Evolutionary conservation across 345 rosid genomes (phyloP), one percentile per base, ranked within the genome.

Genomic region (Tarenaya hassleriana): DNA sequence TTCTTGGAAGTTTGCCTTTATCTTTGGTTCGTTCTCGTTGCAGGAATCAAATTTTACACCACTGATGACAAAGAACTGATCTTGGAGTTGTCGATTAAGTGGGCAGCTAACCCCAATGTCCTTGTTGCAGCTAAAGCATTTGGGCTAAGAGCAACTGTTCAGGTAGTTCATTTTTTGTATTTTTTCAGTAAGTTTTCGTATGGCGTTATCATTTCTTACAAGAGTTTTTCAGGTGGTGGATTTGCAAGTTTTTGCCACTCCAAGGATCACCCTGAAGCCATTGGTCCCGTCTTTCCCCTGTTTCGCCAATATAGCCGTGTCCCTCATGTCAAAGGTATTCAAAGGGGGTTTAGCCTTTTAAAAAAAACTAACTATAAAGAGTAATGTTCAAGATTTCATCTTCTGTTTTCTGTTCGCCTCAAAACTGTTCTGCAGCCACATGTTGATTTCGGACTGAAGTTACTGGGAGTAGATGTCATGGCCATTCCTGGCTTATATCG

Each of bases 41-140:
- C 60, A 94, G 99, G 98, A 44, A 85, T 92, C 87, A 92, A 92
- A 78, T 88, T 80, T 37, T 92, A 83, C 64, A 69, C 66, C 47
- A 88, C 94, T 40, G 95, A 88, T 73, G 97, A 92, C 70, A 92
- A 92, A 74, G 97, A 92, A 67, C 29, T 92, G 64, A 88, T 88
- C 16, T 85, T 92, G 95, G 98, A 92, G 56, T 75, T 86, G 57
- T 61, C 79, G 17, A 4, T 88, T 48, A 92, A 88, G 61, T 92
- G 94, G 97, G 98, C 95, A 17, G 98, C 83, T 55, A 92, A 88
- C 65, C 97, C 98, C 13, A 85, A 88, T 58, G 48, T 92, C 68
- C 47, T 59, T 35, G 59, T 92, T 62, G 91, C 75, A 42, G 88
- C 77, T 31, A 88, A 77, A 72, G 98, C 95, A 35, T 88, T 81